phyloP scores from a whole-genome alignment of 495 filamentous ascomycete genomes.

The Parachaetomium inaequale region DNA sequence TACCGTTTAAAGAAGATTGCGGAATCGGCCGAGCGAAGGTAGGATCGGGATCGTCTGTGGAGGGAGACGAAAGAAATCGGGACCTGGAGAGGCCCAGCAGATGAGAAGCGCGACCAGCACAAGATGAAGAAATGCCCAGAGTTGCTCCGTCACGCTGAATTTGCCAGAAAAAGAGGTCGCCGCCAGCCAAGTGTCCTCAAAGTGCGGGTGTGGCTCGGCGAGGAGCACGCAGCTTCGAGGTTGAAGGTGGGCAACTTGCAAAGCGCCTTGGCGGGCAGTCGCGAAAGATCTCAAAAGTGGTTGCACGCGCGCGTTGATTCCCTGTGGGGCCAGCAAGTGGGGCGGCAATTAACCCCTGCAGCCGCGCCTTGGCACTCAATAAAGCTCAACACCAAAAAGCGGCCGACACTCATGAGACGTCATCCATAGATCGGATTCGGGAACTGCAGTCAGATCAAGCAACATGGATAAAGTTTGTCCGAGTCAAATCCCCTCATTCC shows the following conservation, averaged over 20 bases:
- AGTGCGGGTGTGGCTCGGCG: background rate
- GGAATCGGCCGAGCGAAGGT: background rate
- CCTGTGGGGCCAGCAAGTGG: slow-evolving; percentile 16
- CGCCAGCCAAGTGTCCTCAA: background rate
- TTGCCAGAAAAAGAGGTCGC: background rate
- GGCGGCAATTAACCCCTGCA: slow-evolving; percentile 18
- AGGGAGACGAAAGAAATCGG: background rate
- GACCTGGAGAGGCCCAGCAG: background rate
- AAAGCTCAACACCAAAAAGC: no score
- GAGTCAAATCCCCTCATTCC: no score
- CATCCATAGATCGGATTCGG: no score
- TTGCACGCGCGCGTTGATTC: slow-evolving; percentile 14
- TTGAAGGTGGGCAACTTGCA: background rate
- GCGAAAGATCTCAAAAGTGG: slow-evolving; percentile 10
- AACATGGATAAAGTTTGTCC: no score
- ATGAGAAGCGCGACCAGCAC: background rate
- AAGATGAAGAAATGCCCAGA: background rate
- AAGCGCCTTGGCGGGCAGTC: slow-evolving; percentile 10
- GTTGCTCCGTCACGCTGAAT: background rate
- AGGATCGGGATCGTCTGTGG: background rate
- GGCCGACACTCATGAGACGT: no score
- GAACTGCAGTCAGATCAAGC: no score
- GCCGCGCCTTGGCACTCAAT: background rate
- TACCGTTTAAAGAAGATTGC: background rate
- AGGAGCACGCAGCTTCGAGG: background rate